phyloP scores from a whole-genome alignment of 495 filamentous ascomycete species.

The Talaromyces wortmannii region DNA sequence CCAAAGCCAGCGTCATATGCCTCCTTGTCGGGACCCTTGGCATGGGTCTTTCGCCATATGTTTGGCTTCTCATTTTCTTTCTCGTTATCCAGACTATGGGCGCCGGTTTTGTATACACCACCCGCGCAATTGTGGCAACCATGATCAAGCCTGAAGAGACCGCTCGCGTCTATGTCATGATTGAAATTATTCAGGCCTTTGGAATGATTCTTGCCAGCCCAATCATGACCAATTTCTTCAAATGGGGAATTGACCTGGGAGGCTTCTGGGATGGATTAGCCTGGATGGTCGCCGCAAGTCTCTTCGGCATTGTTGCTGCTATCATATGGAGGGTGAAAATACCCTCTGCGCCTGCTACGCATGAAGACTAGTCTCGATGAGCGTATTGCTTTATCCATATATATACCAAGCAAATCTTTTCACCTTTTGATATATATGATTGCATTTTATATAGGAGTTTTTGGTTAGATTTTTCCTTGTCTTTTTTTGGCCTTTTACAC shows the following conservation, averaged over 20 bases:
- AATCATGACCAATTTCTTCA: conserved; percentile 46
- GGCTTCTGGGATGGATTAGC: conserved; percentile 48
- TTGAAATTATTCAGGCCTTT: conserved; percentile 48
- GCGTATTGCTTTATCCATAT: no score
- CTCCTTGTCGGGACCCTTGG: conserved; percentile 38
- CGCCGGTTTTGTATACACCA: conserved; percentile 34
- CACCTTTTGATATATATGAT: no score
- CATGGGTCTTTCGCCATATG: conserved; percentile 34
- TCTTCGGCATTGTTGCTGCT: conserved; percentile 30
- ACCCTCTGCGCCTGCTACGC: conserved; percentile 11
- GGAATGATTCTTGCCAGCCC: conserved; percentile 49
- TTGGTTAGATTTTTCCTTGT: no score
- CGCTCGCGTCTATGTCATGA: conserved; percentile 48
- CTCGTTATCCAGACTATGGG: conserved; percentile 43
- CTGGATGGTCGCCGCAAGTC: conserved; percentile 42
- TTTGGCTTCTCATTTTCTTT: conserved; percentile 33
- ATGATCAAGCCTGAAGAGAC: conserved; percentile 47
- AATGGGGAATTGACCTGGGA: conserved; percentile 37
- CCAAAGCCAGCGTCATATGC: conserved; percentile 37
- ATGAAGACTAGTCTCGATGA: background rate
- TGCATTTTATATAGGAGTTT: no score
- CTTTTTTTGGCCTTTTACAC: no score
- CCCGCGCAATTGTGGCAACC: conserved; percentile 44
- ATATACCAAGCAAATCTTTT: no score
- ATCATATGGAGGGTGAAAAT: conserved; percentile 31